Conservation (phyloP, 1,284 basidiomycete species). For the Pseudozyma sp. region DNA sequence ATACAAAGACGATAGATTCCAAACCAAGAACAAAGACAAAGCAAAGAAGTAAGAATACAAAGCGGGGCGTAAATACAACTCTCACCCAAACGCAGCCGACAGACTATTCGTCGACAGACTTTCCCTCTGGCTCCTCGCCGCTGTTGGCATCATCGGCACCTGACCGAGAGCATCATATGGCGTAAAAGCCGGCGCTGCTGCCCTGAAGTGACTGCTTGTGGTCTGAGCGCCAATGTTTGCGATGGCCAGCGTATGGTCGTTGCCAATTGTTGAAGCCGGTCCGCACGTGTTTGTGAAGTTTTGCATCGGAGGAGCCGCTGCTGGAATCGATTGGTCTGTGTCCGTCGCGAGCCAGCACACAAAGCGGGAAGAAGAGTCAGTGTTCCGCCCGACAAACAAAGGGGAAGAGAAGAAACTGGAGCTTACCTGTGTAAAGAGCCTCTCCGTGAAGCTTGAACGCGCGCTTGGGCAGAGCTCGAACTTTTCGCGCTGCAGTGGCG, state of each 20-base stretch:
- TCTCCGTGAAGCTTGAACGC: conserved; percentile 9
- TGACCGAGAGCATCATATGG: conserved; percentile 28
- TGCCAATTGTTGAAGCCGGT: conserved; percentile 1
- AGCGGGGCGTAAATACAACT: background rate
- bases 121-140: conserved; percentile 7
- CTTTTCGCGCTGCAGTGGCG: conserved; percentile 18
- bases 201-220: background rate
- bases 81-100: conserved; percentile 37
- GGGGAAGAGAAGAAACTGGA: background rate
- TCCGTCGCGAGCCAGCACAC: conserved; percentile 2
- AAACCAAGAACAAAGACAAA: conserved; percentile 17
- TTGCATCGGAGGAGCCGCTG: background rate
- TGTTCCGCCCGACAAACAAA: background rate
- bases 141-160: conserved; percentile 8
- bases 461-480: conserved; percentile 31
- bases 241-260: conserved; percentile 9
- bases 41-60: conserved; percentile 18
- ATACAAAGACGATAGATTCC: conserved; percentile 15
- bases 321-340: background rate
- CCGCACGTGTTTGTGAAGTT: conserved; percentile 16
- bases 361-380: background rate
- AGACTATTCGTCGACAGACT: conserved; percentile 31
- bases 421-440: conserved; percentile 18
- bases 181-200: conserved; percentile 1
- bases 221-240: conserved; percentile 16